A percentile compares a stretch with the other conserved stretches of the same genome.
Evolutionary conservation across 257 asterid species (phyloP).

Genomic region (Coffea eugenioides): DNA sequence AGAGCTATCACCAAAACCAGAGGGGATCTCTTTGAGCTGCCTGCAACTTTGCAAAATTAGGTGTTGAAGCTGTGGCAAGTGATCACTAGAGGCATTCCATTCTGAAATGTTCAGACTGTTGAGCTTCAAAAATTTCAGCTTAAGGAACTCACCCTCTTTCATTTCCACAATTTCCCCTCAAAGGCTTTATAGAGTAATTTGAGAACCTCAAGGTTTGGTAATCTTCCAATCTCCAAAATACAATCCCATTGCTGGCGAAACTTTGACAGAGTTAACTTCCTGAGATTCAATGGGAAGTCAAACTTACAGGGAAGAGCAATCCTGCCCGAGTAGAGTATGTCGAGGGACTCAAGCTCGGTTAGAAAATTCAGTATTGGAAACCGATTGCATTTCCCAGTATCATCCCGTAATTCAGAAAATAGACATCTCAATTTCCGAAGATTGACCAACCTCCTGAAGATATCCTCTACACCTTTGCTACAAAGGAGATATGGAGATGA

Average conservation of each 20-base stretch:
- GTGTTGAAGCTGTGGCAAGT: slow-evolving; percentile 6
- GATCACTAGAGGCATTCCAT: slow-evolving; percentile 5
- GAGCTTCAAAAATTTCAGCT: slow-evolving; percentile 1
- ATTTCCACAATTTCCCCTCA: neutral
- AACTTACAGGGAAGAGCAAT: neutral
- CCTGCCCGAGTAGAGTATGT: neutral
- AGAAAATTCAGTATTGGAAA: neutral
- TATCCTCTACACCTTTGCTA: neutral
- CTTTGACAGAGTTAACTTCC: neutral
- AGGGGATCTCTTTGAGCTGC: slow-evolving; percentile 7
- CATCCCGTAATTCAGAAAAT: neutral
- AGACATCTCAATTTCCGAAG: neutral
- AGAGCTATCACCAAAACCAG: neutral
- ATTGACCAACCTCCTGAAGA: neutral
- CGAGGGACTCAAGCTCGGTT: neutral
- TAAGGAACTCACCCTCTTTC: neutral
- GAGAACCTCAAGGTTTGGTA: slow-evolving; percentile 2
- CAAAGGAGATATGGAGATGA: neutral
- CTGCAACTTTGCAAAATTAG: slow-evolving; percentile 5
- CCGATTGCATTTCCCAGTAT: neutral
- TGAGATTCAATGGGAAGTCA: neutral
- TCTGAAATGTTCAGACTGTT: neutral
- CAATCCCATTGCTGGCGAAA: slow-evolving; percentile 5
- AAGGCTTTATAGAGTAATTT: slow-evolving; percentile 5
- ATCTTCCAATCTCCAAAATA: neutral